These are phyloP conservation scores for Hirschioporus abietinus DNA, from an alignment of 768 basidiomycete genomes.

Conservation along the genomic window DNA sequence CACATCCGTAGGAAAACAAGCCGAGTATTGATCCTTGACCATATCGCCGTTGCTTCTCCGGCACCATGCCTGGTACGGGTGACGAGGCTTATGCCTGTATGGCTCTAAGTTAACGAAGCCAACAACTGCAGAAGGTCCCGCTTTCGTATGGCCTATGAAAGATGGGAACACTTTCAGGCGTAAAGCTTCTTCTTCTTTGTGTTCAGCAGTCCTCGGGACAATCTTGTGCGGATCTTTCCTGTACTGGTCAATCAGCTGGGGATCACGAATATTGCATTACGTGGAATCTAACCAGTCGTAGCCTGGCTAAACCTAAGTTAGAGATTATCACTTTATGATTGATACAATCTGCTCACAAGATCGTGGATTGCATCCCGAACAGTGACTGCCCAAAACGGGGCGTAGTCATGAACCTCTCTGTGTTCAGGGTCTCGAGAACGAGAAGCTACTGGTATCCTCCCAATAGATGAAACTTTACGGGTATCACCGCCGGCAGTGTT, in stretches of 20 bases:
- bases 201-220: conserved; percentile 27
- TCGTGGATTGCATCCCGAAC: conserved; percentile 65
- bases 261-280: conserved; percentile 6
- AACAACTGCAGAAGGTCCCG: conserved; percentile 20
- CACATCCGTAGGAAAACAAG: conserved; percentile 29
- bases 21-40: conserved; percentile 56
- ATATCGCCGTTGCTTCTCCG: conserved; percentile 25
- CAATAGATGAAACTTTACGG: conserved; percentile 40
- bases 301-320: conserved; percentile 35
- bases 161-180: conserved; percentile 41
- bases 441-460: conserved; percentile 35
- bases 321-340: neutral
- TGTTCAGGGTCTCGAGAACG: conserved; percentile 34
- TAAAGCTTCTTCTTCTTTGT: conserved; percentile 27
- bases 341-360: conserved; percentile 41
- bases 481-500: conserved; percentile 15
- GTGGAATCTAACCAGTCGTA: conserved; percentile 60
- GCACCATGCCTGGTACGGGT: conserved; percentile 36
- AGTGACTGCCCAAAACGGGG: conserved; percentile 55
- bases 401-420: conserved; percentile 38
- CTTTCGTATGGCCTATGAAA: conserved; percentile 34
- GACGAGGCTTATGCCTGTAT: conserved; percentile 41
- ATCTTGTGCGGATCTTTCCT: conserved; percentile 57
- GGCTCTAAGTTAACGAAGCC: conserved; percentile 42
- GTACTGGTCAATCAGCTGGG: neutral